These are phyloP conservation scores for Dissoconium aciculare DNA, from an alignment of 2,329 filamentous ascomycete genomes.

Conservation along the genomic window DNA sequence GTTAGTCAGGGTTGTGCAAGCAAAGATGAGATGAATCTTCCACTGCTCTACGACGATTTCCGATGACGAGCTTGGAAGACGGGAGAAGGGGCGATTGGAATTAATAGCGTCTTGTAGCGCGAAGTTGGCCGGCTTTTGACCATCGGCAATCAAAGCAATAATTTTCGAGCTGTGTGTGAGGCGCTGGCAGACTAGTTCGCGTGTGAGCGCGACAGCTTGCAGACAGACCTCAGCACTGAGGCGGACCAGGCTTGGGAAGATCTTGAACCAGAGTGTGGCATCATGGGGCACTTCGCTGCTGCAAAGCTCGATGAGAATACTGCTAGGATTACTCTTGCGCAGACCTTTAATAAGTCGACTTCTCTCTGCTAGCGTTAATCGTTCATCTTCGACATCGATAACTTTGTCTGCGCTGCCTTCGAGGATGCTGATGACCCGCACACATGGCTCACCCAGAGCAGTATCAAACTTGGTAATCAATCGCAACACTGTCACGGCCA, in stretches of 20 bases:
- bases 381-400: constrained; percentile 83
- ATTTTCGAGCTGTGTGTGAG: constrained; percentile 84
- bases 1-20: constrained; percentile 85
- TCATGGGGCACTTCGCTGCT: constrained; percentile 93
- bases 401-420: constrained; percentile 79
- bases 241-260: constrained; percentile 87
- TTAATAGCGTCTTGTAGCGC: constrained; percentile 45
- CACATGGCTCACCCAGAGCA: constrained; percentile 61
- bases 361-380: constrained; percentile 77
- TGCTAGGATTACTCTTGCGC: constrained; percentile 67
- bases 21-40: constrained; percentile 95
- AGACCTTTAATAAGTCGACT: constrained; percentile 84
- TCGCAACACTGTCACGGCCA: constrained; percentile 81
- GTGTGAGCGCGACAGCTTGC: constrained; percentile 75
- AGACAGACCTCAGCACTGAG: constrained; percentile 83
- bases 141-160: constrained; percentile 66
- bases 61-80: constrained; percentile 51
- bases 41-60: constrained; percentile 91
- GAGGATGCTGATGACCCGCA: constrained; percentile 77
- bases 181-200: constrained; percentile 83
- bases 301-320: constrained; percentile 81
- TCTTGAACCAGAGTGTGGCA: constrained; percentile 89
- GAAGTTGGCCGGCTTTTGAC: constrained; percentile 34
- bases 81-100: constrained; percentile 21
- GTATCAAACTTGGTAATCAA: constrained; percentile 88